phyloP scores from a whole-genome alignment of 2,329 filamentous ascomycete species.

The Podosphaera fusca region DNA sequence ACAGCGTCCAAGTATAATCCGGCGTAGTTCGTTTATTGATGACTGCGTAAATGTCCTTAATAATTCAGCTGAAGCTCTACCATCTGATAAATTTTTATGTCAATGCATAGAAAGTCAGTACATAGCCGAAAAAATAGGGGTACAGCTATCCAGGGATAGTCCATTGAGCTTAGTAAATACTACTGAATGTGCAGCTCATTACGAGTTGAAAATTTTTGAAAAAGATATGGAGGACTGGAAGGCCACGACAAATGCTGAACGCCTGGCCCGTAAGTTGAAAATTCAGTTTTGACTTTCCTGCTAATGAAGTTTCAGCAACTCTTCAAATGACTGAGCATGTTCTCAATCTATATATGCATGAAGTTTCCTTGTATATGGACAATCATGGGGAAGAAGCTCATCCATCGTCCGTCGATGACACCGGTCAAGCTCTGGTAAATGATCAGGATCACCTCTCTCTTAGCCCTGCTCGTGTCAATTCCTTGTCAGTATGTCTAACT shows the following conservation, averaged over 20 bases:
- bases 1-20: conserved; percentile 22
- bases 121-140: conserved; percentile 31
- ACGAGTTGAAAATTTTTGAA: conserved; percentile 29
- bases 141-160: conserved; percentile 29
- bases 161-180: conserved; percentile 22
- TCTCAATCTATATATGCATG: conserved; percentile 33
- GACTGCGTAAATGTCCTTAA: conserved; percentile 23
- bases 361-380: conserved; percentile 33
- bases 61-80: conserved; percentile 18
- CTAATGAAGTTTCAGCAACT: conserved; percentile 17
- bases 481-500: conserved; percentile 27
- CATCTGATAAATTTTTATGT: conserved; percentile 20
- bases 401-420: conserved; percentile 15
- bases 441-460: conserved; percentile 7
- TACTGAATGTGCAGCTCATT: conserved; percentile 29
- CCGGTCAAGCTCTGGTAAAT: conserved; percentile 6
- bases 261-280: conserved; percentile 13
- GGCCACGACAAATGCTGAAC: conserved; percentile 19
- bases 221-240: conserved; percentile 27
- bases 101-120: conserved; percentile 22
- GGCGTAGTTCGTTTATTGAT: conserved; percentile 21
- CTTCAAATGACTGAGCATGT: conserved; percentile 28
- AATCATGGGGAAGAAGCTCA: conserved; percentile 29
- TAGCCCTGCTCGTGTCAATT: conserved; percentile 22
- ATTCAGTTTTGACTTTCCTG: not conserved